Conservation (phyloP, 768 basidiomycete species). For the Cyathus striatus region DNA sequence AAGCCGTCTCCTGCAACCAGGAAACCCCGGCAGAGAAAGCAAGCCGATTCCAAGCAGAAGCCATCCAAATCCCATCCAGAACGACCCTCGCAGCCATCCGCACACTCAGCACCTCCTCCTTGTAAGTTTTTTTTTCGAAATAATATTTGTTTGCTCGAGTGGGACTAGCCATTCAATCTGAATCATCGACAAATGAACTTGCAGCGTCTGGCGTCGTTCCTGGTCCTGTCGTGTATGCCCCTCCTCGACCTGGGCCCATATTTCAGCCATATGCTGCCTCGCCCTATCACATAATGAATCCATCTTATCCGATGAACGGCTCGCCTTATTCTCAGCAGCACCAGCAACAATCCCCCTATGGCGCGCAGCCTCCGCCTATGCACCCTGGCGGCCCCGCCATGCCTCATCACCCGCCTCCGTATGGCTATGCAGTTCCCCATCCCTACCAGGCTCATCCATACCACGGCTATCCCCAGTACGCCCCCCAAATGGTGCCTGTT, state of each 20-base stretch:
- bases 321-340: conserved; percentile 36
- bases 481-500: conserved; percentile 59
- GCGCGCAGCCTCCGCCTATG: conserved; percentile 24
- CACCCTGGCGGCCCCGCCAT: conserved; percentile 26
- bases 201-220: too few species aligned
- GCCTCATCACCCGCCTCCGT: conserved; percentile 34
- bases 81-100: conserved; percentile 8
- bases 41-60: conserved; percentile 21
- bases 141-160: too few species aligned
- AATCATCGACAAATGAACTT: too few species aligned
- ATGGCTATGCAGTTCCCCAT: conserved; percentile 53
- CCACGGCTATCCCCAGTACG: conserved; percentile 61
- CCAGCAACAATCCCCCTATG: conserved; percentile 25
- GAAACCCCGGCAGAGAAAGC: conserved; percentile 53
- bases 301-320: conserved; percentile 58
- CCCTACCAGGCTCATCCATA: conserved; percentile 52
- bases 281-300: conserved; percentile 64
- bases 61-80: conserved; percentile 3
- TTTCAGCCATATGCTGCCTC: conserved; percentile 53
- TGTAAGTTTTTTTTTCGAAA: too few species aligned
- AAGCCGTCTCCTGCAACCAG: conserved; percentile 42
- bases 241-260: conserved; percentile 29
- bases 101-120: too few species aligned
- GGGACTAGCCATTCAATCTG: too few species aligned
- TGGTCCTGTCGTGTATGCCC: conserved; percentile 17